These are phyloP conservation scores for Aspergillus novoparasiticus DNA, from an alignment of 2,329 filamentous ascomycete species.

Conservation along the genomic window DNA sequence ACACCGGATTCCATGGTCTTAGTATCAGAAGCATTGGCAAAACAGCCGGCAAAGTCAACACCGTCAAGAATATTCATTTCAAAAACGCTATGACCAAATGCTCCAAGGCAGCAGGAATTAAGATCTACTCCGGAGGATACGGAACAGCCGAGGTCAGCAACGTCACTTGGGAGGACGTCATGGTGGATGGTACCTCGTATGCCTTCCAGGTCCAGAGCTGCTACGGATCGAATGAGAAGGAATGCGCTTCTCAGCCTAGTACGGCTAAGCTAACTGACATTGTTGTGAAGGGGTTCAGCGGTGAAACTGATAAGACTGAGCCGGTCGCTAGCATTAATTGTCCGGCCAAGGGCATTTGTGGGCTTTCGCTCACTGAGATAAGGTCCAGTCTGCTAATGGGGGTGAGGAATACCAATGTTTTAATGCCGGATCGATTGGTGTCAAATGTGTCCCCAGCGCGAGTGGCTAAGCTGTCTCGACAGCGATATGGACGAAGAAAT, in stretches of 20 bases:
- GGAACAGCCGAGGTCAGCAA: constrained; percentile 3
- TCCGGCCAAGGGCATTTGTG: not conserved
- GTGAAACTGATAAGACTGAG: not conserved
- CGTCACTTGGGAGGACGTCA: constrained; percentile 5
- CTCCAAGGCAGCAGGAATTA: constrained; percentile 51
- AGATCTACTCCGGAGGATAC: constrained; percentile 22
- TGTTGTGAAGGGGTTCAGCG: not conserved
- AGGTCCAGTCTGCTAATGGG: not conserved
- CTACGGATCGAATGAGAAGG: not conserved
- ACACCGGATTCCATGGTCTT: constrained; percentile 52
- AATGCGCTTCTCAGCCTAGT: not conserved
- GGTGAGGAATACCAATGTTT: not conserved
- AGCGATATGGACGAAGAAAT: too few species aligned
- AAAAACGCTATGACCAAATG: constrained; percentile 45
- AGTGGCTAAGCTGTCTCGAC: not conserved
- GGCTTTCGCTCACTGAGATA: not conserved
- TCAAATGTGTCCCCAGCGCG: not conserved
- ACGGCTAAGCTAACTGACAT: not conserved
- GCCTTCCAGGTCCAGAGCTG: constrained; percentile 1
- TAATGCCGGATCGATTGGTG: not conserved
- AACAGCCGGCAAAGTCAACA: constrained; percentile 33
- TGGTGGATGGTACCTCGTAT: not conserved
- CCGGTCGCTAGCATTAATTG: not conserved
- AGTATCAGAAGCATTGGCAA: constrained; percentile 52
- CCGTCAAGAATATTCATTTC: constrained; percentile 48